Evolutionary conservation across 2,329 filamentous ascomycete genomes (phyloP), one percentile per base, ranked within the genome.

Genomic region (Emericellopsis atlantica): DNA sequence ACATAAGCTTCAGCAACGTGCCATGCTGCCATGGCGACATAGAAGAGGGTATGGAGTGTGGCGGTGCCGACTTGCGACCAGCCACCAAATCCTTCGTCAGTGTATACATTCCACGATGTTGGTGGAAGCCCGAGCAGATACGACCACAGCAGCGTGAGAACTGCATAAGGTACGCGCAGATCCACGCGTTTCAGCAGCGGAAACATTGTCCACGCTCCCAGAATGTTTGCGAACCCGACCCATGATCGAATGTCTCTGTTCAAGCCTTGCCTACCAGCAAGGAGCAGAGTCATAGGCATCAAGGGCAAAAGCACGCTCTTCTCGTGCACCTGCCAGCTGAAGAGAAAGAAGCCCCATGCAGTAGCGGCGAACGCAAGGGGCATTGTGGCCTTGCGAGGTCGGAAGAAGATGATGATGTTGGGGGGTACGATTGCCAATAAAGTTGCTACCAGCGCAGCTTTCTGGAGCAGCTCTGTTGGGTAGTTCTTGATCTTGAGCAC

Each of bases 301-400:
- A 98, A 68, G 1, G 92, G 93, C 3, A 98, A 74, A 5, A 98
- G 69, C 0, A 95, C 87, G 49, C 89, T 95, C 72, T 98, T 98
- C 65, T 98, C 92, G 54, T 98, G 92, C 0, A 98, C 93, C 57
- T 98, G 92, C 58, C 94, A 98, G 52, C 87, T 93, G 65, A 93
- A 96, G 14, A 98, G 69, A 59, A 96, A 98, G 68, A 98, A 98
- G 0, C 84, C 90, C 92, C 92, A 98, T 2, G 89, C 84, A 0
- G 85, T 88, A 2, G 84, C 74, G 2, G 89, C 82, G 43, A 96
- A 76, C 0, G 85, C 85, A 31, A 85, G 72, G 1, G 88, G 88
- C 12, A 96, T 64, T 5, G 92, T 69, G 34, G 81, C 75, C 51
- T 82, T 89, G 37, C 76, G 75, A 0, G 92, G 92, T 39, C 79